Conservation (phyloP, 192 early-diverging fungal species). For the Gonapodya prolifera region DNA sequence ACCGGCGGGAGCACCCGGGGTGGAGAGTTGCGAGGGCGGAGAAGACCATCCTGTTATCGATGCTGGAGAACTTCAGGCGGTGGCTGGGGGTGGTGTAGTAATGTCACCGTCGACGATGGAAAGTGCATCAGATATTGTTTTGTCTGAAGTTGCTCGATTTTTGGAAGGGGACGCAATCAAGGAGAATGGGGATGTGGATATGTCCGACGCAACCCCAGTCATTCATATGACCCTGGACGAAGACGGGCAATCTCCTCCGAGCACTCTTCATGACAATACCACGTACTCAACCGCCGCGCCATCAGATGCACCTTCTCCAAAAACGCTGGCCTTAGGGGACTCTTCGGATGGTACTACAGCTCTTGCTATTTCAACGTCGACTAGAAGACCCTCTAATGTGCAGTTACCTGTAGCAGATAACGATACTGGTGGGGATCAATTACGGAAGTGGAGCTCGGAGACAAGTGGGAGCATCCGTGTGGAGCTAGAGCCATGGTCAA, state of each 20-base stretch:
- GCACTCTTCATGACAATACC: neutral
- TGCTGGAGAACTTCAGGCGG: neutral
- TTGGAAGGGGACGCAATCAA: neutral
- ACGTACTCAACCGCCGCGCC: neutral
- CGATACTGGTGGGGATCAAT: neutral
- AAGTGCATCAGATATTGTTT: neutral
- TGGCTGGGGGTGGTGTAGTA: neutral
- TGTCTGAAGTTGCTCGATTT: neutral
- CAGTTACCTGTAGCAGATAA: neutral
- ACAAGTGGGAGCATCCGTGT: neutral
- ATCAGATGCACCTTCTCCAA: neutral
- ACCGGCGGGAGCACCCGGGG: neutral
- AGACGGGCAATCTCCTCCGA: neutral
- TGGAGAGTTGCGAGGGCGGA: neutral
- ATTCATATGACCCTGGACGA: neutral
- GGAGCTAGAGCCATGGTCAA: neutral
- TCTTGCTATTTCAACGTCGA: neutral
- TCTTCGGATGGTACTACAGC: neutral
- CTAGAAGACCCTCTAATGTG: neutral
- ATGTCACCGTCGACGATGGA: neutral
- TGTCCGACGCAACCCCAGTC: neutral
- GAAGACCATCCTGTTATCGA: neutral
- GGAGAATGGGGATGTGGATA: neutral
- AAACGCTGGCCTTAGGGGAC: neutral
- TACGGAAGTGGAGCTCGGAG: neutral